phyloP scores from a whole-genome alignment of 192 early-diverging fungal genomes.

The Haplosporangium gracile region DNA sequence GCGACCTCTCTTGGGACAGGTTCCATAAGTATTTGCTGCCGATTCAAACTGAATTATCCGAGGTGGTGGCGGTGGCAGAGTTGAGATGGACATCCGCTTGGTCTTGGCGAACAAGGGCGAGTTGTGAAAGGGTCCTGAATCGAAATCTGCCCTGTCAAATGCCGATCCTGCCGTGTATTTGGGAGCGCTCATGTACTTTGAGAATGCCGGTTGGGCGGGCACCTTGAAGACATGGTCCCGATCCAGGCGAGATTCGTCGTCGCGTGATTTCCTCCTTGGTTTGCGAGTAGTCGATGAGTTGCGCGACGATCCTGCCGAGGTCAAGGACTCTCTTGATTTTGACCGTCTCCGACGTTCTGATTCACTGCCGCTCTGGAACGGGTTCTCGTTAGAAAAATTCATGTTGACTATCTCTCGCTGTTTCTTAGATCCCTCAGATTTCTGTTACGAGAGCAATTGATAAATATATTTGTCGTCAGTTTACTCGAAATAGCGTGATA shows the following conservation, averaged over 20 bases:
- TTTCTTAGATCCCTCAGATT: not conserved
- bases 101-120: slow-evolving; percentile 25
- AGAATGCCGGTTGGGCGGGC: slow-evolving; percentile 4
- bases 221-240: slow-evolving; percentile 1
- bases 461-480: not conserved
- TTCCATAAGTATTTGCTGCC: not conserved
- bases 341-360: slow-evolving; percentile 28
- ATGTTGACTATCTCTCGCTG: not conserved
- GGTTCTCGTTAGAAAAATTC: slow-evolving; percentile 49
- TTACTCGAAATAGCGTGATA: not conserved
- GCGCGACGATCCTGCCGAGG: slow-evolving; percentile 13
- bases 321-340: slow-evolving; percentile 6
- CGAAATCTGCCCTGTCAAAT: not conserved
- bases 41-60: slow-evolving; percentile 2
- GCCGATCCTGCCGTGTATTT: slow-evolving; percentile 14
- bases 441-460: not conserved
- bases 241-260: not conserved
- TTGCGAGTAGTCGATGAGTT: not conserved
- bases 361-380: slow-evolving; percentile 56
- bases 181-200: slow-evolving; percentile 10
- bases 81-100: not conserved
- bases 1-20: not conserved
- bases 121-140: not conserved
- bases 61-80: slow-evolving; percentile 1
- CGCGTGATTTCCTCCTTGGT: not conserved